phyloP scores from a whole-genome alignment of 1,284 basidiomycete genomes.

The Cryptococcus jaspeensis region DNA sequence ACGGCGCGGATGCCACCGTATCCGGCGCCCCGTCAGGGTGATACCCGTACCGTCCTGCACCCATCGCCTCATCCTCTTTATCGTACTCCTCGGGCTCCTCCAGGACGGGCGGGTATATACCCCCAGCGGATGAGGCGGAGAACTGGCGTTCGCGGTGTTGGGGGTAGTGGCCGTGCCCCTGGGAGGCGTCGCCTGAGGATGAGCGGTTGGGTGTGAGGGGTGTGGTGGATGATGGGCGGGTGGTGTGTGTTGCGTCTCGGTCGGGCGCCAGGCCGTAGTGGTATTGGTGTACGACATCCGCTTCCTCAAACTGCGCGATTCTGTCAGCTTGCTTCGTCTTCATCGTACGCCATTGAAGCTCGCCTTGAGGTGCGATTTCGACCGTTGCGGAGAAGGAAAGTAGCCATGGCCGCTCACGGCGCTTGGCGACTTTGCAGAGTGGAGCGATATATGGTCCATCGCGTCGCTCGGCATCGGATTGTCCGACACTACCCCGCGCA shows the following conservation, averaged over 20 bases:
- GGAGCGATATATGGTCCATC: conserved; percentile 39
- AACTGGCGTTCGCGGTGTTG: not conserved
- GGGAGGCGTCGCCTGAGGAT: not conserved
- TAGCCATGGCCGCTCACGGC: conserved; percentile 4
- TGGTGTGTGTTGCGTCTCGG: conserved; percentile 28
- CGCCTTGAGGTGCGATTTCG: conserved; percentile 38
- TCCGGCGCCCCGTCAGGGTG: not conserved
- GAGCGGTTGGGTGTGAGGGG: conserved; percentile 13
- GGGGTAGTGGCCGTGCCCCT: not conserved
- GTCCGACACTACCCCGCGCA: conserved; percentile 40
- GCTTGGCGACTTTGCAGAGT: conserved; percentile 21
- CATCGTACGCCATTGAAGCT: conserved; percentile 6
- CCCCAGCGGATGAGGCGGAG: conserved; percentile 1
- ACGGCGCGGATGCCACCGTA: not conserved
- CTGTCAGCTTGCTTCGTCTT: conserved; percentile 1
- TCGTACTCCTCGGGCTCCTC: conserved; percentile 15
- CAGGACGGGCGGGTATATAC: conserved; percentile 14
- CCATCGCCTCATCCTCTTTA: not conserved
- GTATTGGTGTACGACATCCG: conserved; percentile 50
- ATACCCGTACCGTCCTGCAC: not conserved
- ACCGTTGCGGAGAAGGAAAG: conserved; percentile 17
- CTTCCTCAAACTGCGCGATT: conserved; percentile 40
- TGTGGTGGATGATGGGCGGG: conserved; percentile 19
- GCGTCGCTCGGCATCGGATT: conserved; percentile 47
- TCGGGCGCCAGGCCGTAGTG: conserved; percentile 34